phyloP scores from a whole-genome alignment of 208 protist species.

The Phytomonas sp. region DNA sequence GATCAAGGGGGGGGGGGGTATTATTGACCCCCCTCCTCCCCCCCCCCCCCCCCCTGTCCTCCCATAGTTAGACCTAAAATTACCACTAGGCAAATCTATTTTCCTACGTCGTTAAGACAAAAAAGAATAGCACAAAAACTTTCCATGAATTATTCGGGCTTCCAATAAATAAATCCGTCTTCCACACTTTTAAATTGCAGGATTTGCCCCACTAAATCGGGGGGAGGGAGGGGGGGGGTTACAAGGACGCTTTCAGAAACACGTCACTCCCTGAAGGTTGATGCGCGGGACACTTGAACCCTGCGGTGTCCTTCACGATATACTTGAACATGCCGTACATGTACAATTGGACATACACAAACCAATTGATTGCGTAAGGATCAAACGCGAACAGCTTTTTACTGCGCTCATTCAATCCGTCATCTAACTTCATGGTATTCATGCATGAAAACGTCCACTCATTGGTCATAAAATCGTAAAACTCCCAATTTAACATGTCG shows the following conservation, averaged over 20 bases:
- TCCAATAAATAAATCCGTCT: too few species aligned
- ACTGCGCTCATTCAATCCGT: conserved; percentile 33
- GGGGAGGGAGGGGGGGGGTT: too few species aligned
- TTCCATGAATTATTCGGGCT: too few species aligned
- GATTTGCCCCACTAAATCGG: too few species aligned
- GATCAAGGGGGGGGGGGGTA: too few species aligned
- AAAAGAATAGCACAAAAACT: too few species aligned
- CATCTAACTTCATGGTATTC: conserved; percentile 40
- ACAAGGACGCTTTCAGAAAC: conserved; percentile 42
- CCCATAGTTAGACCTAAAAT: too few species aligned
- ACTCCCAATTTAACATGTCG: conserved; percentile 51
- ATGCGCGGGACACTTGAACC: conserved; percentile 23
- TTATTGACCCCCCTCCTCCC: too few species aligned
- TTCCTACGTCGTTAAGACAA: too few species aligned
- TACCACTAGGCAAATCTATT: too few species aligned
- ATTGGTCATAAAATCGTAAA: conserved; percentile 43
- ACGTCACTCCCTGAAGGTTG: conserved; percentile 30
- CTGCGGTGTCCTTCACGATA: conserved; percentile 45
- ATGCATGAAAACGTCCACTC: conserved; percentile 51
- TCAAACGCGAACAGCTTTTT: conserved; percentile 43
- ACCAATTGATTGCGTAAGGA: conserved; percentile 66
- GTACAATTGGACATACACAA: conserved; percentile 57
- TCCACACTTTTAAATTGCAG: too few species aligned
- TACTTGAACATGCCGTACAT: conserved; percentile 62
- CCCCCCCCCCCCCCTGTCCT: too few species aligned